These are phyloP conservation scores for Coniophora puteana DNA, from an alignment of 1,284 basidiomycete genomes.

Conservation along the genomic window DNA sequence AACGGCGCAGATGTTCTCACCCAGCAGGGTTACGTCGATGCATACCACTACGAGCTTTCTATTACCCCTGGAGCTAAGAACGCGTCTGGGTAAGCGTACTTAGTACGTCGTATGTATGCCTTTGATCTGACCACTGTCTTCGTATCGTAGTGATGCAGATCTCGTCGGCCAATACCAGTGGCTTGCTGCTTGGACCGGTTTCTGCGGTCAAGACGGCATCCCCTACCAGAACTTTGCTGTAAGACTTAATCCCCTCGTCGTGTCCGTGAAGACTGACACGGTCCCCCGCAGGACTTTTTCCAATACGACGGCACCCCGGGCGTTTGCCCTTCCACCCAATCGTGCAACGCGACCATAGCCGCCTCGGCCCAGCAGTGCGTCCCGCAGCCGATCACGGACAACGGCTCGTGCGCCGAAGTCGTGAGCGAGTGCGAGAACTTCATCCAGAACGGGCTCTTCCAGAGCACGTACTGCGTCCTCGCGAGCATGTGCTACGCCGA, in stretches of 20 bases:
- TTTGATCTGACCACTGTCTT: no score
- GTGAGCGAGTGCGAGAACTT: constrained; percentile 10
- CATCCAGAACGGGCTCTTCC: constrained; percentile 17
- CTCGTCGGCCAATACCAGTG: constrained; percentile 11
- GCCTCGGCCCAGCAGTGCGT: constrained; percentile 10
- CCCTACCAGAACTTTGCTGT: constrained; percentile 18
- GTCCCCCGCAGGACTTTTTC: no score
- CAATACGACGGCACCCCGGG: constrained; percentile 19
- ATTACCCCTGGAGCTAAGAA: constrained; percentile 14
- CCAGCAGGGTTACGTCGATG: constrained; percentile 18
- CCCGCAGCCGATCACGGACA: constrained; percentile 20
- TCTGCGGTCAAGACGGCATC: constrained; percentile 14
- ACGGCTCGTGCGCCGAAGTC: constrained; percentile 19
- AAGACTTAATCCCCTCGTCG: no score
- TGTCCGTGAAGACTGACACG: no score
- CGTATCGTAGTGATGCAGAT: no score
- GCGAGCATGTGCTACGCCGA: constrained; percentile 22
- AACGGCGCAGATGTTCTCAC: constrained; percentile 17
- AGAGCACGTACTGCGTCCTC: constrained; percentile 20
- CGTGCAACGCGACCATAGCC: constrained; percentile 5
- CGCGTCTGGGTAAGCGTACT: constrained; percentile 13
- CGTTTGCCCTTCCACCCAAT: constrained; percentile 11
- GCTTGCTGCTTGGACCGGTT: constrained; percentile 19
- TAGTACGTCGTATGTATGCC: no score
- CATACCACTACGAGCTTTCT: constrained; percentile 17